Evolutionary conservation across 225 moss, liverwort and hornwort genomes (phyloP).

Genomic region (Polytrichum commune): DNA sequence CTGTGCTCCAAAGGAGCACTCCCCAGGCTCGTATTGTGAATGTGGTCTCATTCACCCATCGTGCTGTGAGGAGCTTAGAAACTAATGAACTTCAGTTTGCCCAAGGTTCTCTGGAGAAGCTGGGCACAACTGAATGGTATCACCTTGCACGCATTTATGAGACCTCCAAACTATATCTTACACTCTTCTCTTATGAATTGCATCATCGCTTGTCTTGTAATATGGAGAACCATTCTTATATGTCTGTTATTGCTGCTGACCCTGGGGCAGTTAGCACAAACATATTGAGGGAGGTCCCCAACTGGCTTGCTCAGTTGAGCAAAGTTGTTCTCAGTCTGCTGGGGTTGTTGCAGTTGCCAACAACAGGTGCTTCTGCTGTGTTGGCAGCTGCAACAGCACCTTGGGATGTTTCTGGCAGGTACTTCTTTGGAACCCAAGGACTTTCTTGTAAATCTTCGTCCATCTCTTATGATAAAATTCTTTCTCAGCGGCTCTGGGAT

Average conservation of each 20-base stretch:
- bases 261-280: constrained; percentile 75
- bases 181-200: constrained; percentile 68
- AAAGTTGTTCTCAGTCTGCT: constrained; percentile 35
- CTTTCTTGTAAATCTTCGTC: constrained; percentile 51
- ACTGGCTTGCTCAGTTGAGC: constrained; percentile 46
- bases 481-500: constrained; percentile 57
- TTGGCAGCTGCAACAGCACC: constrained; percentile 76
- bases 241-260: constrained; percentile 64
- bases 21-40: constrained; percentile 77
- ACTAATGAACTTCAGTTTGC: constrained; percentile 37
- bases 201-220: constrained; percentile 38
- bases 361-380: constrained; percentile 35
- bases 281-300: constrained; percentile 70
- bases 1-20: constrained; percentile 48
- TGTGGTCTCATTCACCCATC: constrained; percentile 86
- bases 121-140: constrained; percentile 32
- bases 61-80: constrained; percentile 40
- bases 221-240: neutral
- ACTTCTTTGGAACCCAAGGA: constrained; percentile 67
- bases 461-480: constrained; percentile 47
- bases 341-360: constrained; percentile 52
- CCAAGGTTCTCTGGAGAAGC: constrained; percentile 36
- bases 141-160: constrained; percentile 58
- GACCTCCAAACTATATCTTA: constrained; percentile 67
- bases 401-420: constrained; percentile 67